phyloP scores from a whole-genome alignment of 169 alveolate genomes.

The Cryptosporidium meleagridis region DNA sequence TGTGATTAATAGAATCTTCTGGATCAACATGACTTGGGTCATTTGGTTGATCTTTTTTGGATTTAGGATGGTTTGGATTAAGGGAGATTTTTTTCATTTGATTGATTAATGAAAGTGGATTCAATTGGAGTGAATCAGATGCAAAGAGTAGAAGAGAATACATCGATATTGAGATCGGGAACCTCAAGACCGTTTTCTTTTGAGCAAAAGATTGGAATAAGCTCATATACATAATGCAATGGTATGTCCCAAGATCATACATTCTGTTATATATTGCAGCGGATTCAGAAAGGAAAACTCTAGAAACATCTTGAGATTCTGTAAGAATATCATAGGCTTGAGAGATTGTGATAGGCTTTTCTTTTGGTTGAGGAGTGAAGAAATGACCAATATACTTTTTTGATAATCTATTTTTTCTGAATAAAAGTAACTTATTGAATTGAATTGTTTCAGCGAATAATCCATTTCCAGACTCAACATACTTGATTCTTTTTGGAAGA shows the following conservation, averaged over 20 bases:
- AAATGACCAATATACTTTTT: slow-evolving; percentile 17
- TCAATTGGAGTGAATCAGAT: slow-evolving; percentile 24
- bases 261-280: slow-evolving; percentile 57
- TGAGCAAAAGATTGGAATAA: slow-evolving; percentile 34
- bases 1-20: slow-evolving; percentile 2
- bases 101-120: slow-evolving; percentile 28
- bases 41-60: neutral
- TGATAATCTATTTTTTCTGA: slow-evolving; percentile 15
- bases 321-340: slow-evolving; percentile 30
- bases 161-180: slow-evolving; percentile 57
- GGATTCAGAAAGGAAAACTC: slow-evolving; percentile 34
- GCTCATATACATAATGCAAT: slow-evolving; percentile 57
- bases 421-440: slow-evolving; percentile 35
- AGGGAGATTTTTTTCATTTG: slow-evolving; percentile 17
- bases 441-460: slow-evolving; percentile 44
- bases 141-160: slow-evolving; percentile 41
- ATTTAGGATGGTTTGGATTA: neutral
- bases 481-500: slow-evolving; percentile 59
- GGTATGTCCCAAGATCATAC: slow-evolving; percentile 62
- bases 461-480: slow-evolving; percentile 37
- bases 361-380: slow-evolving; percentile 21
- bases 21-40: neutral
- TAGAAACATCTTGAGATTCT: slow-evolving; percentile 12
- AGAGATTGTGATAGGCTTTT: neutral
- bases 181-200: slow-evolving; percentile 25